phyloP scores from a whole-genome alignment of 306 rosid genomes.

The Acacia acuminata region DNA sequence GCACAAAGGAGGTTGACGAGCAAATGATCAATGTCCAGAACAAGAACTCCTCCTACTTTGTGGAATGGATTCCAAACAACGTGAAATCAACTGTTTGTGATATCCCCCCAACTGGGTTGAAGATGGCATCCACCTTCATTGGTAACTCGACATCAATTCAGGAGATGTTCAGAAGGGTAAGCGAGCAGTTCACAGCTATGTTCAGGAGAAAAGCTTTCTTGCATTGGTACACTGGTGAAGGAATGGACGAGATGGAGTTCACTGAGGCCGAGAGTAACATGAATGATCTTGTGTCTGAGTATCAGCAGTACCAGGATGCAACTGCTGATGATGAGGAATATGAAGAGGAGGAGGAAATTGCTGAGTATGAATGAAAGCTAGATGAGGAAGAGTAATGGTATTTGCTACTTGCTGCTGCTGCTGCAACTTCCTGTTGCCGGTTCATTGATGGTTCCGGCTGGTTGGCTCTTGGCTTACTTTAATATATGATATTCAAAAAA shows the following conservation, averaged over 20 bases:
- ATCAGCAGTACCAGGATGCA: conserved; percentile 86
- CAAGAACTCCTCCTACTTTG: conserved; percentile 58
- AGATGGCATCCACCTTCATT: conserved; percentile 76
- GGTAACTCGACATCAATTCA: conserved; percentile 50
- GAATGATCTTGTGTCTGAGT: conserved; percentile 75
- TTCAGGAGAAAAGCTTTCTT: conserved; percentile 51
- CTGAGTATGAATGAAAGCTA: background rate
- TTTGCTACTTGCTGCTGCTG: conserved; percentile 36
- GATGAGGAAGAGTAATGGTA: background rate
- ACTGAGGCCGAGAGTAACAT: conserved; percentile 59
- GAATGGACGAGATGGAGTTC: conserved; percentile 51
- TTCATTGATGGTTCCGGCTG: conserved; percentile 38
- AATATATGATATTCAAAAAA: conserved; percentile 37
- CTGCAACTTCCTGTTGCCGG: conserved; percentile 65
- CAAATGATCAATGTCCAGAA: conserved; percentile 78
- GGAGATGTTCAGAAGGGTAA: conserved; percentile 44
- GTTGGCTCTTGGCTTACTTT: conserved; percentile 21
- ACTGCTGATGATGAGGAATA: conserved; percentile 77
- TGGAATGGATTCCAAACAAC: conserved; percentile 75
- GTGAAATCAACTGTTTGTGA: conserved; percentile 82
- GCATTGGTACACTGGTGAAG: conserved; percentile 49
- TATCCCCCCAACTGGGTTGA: conserved; percentile 75
- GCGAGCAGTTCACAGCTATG: conserved; percentile 48
- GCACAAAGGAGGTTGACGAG: conserved; percentile 80
- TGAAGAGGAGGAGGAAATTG: conserved; percentile 47